Percentiles rank a stretch among this genome's conserved stretches.
phyloP scores from a whole-genome alignment of 2,329 filamentous ascomycete species.

The Penicillium sp. region DNA sequence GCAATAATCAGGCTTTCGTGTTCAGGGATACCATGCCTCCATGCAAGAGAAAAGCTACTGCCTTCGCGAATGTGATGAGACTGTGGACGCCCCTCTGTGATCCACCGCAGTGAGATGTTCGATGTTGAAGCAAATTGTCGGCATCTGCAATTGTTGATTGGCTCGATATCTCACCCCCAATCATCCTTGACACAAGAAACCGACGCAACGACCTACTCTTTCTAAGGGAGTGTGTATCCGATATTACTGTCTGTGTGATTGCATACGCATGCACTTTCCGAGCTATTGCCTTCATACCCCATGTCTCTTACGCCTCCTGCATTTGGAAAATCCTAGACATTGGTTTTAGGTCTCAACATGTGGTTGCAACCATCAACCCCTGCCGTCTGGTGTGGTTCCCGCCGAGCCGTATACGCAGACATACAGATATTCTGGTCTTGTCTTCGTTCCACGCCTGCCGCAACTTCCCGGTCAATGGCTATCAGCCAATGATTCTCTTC shows the following conservation, averaged over 20 bases:
- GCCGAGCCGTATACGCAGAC: conserved; percentile 19
- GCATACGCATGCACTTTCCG: conserved; percentile 19
- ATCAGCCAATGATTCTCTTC: conserved; percentile 27
- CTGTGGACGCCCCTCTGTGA: conserved; percentile 17
- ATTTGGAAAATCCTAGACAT: conserved; percentile 16
- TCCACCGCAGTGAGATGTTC: conserved; percentile 17
- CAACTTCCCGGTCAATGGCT: conserved; percentile 30
- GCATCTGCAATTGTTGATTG: conserved; percentile 19
- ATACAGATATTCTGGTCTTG: conserved; percentile 18
- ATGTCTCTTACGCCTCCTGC: conserved; percentile 13
- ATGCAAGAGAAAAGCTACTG: conserved; percentile 20
- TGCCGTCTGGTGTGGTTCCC: conserved; percentile 14
- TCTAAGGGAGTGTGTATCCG: conserved; percentile 12
- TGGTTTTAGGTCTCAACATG: conserved; percentile 19
- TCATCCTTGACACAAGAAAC: conserved; percentile 19
- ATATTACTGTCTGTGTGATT: conserved; percentile 24
- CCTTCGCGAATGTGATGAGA: conserved; percentile 25
- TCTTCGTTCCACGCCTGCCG: conserved; percentile 26
- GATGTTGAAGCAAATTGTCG: conserved; percentile 7
- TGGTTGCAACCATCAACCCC: conserved; percentile 25
- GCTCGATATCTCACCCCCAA: conserved; percentile 15
- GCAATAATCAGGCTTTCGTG: conserved; percentile 27
- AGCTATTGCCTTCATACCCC: conserved; percentile 11
- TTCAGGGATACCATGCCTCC: conserved; percentile 27
- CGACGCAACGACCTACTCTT: conserved; percentile 10